Percentiles rank a stretch among this genome's conserved stretches.
These are phyloP conservation scores for Alnus glutinosa DNA, from an alignment of 306 rosid species.

Conservation along the genomic window DNA sequence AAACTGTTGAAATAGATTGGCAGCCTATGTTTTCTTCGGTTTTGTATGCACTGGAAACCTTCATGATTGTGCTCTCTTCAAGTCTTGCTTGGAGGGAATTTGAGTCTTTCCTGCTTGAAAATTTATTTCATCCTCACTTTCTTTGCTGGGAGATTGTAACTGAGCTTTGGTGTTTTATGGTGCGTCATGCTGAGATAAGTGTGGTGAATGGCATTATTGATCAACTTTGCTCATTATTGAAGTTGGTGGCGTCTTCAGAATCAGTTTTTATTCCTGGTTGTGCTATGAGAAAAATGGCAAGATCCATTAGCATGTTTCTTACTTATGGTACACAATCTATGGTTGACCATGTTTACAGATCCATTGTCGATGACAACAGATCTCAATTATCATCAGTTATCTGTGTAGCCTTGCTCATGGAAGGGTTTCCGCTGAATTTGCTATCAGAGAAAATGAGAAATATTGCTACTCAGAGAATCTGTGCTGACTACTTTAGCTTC, in stretches of 20 bases:
- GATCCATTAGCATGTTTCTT: slow-evolving; percentile 66
- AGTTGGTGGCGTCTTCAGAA: slow-evolving; percentile 61
- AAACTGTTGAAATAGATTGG: slow-evolving; percentile 57
- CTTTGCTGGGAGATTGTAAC: slow-evolving; percentile 83
- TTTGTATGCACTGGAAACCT: slow-evolving; percentile 71
- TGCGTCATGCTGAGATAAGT: slow-evolving; percentile 63
- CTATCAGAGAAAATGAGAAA: slow-evolving; percentile 65
- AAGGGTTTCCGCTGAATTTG: slow-evolving; percentile 76
- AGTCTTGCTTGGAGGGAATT: slow-evolving; percentile 62
- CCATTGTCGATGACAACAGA: slow-evolving; percentile 52
- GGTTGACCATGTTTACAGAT: slow-evolving; percentile 54
- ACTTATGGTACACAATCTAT: slow-evolving; percentile 53
- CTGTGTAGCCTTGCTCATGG: slow-evolving; percentile 60
- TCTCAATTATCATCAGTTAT: slow-evolving; percentile 49
- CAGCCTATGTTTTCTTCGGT: slow-evolving; percentile 62
- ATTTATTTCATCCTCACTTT: slow-evolving; percentile 89
- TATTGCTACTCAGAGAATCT: slow-evolving; percentile 47
- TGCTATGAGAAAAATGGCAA: slow-evolving; percentile 73
- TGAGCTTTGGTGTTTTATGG: slow-evolving; percentile 92
- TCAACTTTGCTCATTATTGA: slow-evolving; percentile 63
- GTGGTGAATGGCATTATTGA: slow-evolving; percentile 48
- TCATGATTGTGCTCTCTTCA: slow-evolving; percentile 70
- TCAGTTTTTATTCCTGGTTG: slow-evolving; percentile 59
- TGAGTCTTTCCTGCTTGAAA: slow-evolving; percentile 74
- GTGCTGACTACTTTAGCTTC: slow-evolving; percentile 56